These are phyloP conservation scores for Scleromitrula shiraiana DNA, from an alignment of 2,329 filamentous ascomycete genomes.

Conservation along the genomic window DNA sequence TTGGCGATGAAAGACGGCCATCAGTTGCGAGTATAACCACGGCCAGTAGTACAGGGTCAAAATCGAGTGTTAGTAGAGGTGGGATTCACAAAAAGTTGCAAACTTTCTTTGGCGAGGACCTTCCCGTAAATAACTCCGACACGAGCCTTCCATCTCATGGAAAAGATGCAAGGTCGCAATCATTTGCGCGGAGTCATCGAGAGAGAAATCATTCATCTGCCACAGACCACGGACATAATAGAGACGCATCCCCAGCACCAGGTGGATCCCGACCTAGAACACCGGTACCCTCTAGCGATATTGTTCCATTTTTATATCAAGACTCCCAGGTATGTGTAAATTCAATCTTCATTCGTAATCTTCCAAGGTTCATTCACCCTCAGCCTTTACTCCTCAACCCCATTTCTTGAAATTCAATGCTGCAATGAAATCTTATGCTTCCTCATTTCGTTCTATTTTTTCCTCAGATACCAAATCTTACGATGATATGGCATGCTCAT, in stretches of 20 bases:
- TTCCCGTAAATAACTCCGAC: slow-evolving; percentile 68
- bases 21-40: slow-evolving; percentile 84
- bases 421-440: slow-evolving; percentile 10
- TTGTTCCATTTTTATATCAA: slow-evolving; percentile 96
- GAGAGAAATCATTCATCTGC: slow-evolving; percentile 76
- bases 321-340: slow-evolving; percentile 59
- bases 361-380: not conserved
- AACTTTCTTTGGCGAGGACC: slow-evolving; percentile 89
- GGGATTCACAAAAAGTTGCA: slow-evolving; percentile 73
- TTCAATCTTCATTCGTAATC: slow-evolving; percentile 8
- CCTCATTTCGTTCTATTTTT: slow-evolving; percentile 8
- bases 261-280: slow-evolving; percentile 63
- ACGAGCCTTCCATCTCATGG: slow-evolving; percentile 48
- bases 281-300: slow-evolving; percentile 82
- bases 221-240: slow-evolving; percentile 47
- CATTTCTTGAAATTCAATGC: not conserved
- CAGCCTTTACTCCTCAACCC: not conserved
- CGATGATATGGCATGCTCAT: slow-evolving; percentile 7
- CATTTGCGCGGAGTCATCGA: slow-evolving; percentile 50
- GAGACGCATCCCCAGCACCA: slow-evolving; percentile 65
- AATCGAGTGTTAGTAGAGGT: slow-evolving; percentile 60
- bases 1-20: slow-evolving; percentile 68
- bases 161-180: slow-evolving; percentile 56
- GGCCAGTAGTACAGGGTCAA: slow-evolving; percentile 77
- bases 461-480: slow-evolving; percentile 4